These are phyloP conservation scores for Carex littledalei DNA, from an alignment of 176 grass and related monocot species.

Conservation along the genomic window DNA sequence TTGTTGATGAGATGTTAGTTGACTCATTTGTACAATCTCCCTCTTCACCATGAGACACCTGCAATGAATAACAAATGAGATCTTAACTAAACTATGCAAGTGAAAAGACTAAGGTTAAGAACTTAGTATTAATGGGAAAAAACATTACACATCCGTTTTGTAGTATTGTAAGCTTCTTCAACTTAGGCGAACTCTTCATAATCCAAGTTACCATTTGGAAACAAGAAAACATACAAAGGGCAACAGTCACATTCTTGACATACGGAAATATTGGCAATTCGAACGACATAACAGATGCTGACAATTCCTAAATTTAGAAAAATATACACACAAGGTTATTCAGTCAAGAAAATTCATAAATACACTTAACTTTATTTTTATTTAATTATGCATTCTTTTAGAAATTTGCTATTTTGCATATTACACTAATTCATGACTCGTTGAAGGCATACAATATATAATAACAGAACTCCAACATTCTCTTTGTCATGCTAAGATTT, in stretches of 20 bases:
- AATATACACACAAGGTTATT: not conserved
- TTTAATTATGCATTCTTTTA: too few relatives aligned
- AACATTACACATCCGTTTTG: not conserved
- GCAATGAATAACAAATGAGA: not conserved
- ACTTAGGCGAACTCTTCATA: not conserved
- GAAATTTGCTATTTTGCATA: too few relatives aligned
- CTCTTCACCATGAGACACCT: not conserved
- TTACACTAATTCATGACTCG: too few relatives aligned
- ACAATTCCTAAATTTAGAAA: not conserved
- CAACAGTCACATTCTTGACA: not conserved
- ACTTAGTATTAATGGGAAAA: too few relatives aligned
- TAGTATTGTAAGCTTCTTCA: not conserved
- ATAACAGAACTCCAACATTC: too few relatives aligned
- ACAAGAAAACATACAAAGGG: not conserved
- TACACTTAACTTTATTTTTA: not conserved
- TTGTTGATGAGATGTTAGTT: not conserved
- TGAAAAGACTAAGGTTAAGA: not conserved
- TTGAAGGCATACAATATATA: too few relatives aligned
- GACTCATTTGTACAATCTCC: not conserved
- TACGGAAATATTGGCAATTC: not conserved
- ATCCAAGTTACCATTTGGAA: not conserved
- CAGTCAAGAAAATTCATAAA: not conserved
- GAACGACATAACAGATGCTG: not conserved
- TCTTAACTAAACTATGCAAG: not conserved
- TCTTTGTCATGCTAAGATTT: too few relatives aligned